These are phyloP conservation scores for Talaromyces albobiverticillius DNA, from an alignment of 2,329 filamentous ascomycete genomes.

Conservation along the genomic window DNA sequence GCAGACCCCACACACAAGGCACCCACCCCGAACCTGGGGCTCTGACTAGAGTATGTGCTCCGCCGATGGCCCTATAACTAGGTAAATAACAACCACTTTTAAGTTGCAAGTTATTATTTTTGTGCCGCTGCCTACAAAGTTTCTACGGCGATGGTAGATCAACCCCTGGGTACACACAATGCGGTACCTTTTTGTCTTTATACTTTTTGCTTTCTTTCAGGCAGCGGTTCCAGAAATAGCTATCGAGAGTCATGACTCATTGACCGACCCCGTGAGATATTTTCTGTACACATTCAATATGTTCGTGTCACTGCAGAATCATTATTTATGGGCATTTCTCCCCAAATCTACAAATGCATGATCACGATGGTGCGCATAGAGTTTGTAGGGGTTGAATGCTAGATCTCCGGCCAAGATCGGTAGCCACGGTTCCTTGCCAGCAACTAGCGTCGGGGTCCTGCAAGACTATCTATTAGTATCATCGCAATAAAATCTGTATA, in stretches of 20 bases:
- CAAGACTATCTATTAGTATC: not conserved
- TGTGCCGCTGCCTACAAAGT: not conserved
- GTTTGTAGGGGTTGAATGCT: too few species aligned
- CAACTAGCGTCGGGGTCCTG: not conserved
- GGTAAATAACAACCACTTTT: too few species aligned
- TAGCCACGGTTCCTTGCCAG: not conserved
- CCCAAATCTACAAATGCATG: too few species aligned
- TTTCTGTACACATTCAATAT: not conserved
- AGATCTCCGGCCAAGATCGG: too few species aligned
- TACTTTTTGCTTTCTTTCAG: not conserved
- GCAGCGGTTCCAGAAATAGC: not conserved
- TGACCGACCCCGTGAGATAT: not conserved
- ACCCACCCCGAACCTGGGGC: not conserved
- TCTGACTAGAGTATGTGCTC: not conserved
- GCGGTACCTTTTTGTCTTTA: not conserved
- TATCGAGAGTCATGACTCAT: not conserved
- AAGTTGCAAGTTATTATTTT: too few species aligned
- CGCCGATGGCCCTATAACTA: too few species aligned
- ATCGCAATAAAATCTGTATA: too few species aligned
- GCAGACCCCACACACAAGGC: not conserved
- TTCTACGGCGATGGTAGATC: not conserved
- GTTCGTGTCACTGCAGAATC: not conserved
- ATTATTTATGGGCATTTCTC: not conserved
- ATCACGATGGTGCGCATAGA: too few species aligned
- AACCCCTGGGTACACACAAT: not conserved